These are phyloP conservation scores for Kodamaea suecica DNA, from an alignment of 1,139 yeast genomes.

Conservation along the genomic window DNA sequence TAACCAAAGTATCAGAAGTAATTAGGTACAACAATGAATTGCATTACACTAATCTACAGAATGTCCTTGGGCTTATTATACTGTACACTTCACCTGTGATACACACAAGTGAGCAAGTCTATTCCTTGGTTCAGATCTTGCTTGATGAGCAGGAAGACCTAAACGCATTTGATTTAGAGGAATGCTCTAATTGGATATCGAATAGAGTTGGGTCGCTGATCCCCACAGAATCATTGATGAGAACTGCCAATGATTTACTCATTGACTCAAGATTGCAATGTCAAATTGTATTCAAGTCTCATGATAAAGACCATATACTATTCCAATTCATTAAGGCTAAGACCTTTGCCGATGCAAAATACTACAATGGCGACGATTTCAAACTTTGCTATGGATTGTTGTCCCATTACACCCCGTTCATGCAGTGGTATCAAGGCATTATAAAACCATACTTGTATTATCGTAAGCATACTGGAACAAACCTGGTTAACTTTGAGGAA, in stretches of 20 bases:
- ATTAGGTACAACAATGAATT: not conserved
- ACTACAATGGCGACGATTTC: constrained; percentile 17
- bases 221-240: constrained; percentile 2
- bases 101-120: constrained; percentile 6
- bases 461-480: constrained; percentile 8
- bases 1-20: constrained; percentile 2
- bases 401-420: constrained; percentile 19
- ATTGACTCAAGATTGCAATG: not conserved
- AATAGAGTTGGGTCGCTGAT: not conserved
- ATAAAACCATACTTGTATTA: constrained; percentile 32
- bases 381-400: constrained; percentile 17
- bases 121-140: constrained; percentile 5
- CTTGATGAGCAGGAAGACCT: constrained; percentile 1
- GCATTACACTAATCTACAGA: constrained; percentile 6
- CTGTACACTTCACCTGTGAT: constrained; percentile 9
- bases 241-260: constrained; percentile 19
- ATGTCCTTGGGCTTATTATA: constrained; percentile 5
- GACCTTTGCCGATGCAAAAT: constrained; percentile 21
- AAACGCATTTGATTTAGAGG: constrained; percentile 21
- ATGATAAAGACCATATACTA: constrained; percentile 8
- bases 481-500: constrained; percentile 2
- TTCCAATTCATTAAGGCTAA: constrained; percentile 27
- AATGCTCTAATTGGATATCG: constrained; percentile 20
- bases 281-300: not conserved
- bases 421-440: constrained; percentile 29